These are phyloP conservation scores for Pseudohalonectria lignicola DNA, from an alignment of 2,329 filamentous ascomycete genomes.

Conservation along the genomic window DNA sequence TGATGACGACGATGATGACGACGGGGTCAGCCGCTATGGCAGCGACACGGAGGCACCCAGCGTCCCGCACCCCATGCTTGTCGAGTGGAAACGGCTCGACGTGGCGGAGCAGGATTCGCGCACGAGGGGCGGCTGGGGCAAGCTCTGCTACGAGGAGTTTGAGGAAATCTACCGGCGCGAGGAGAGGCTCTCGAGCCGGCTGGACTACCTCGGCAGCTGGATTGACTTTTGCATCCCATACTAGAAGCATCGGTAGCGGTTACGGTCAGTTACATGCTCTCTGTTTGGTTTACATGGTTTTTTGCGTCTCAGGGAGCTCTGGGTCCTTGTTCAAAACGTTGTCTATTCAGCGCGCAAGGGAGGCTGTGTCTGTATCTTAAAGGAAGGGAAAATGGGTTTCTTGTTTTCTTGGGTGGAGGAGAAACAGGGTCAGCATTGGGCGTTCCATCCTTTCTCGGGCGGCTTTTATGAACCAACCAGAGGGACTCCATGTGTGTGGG, in stretches of 20 bases:
- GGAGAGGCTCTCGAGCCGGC: conserved; percentile 48
- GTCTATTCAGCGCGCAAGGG: too few relatives aligned
- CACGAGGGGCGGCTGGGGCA: conserved; percentile 67
- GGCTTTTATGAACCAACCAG: too few relatives aligned
- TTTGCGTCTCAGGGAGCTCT: too few relatives aligned
- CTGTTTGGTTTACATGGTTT: too few relatives aligned
- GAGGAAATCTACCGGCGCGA: conserved; percentile 60
- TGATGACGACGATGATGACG: conserved; percentile 1
- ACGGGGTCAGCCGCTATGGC: neutral
- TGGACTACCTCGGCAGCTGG: conserved; percentile 83
- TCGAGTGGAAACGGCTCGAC: conserved; percentile 45
- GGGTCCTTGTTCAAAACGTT: too few relatives aligned
- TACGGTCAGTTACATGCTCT: too few relatives aligned
- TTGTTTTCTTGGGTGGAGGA: too few relatives aligned
- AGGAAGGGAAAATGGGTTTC: too few relatives aligned
- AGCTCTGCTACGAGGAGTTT: conserved; percentile 71
- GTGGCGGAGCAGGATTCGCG: conserved; percentile 57
- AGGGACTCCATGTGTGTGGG: too few relatives aligned
- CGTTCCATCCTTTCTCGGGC: too few relatives aligned
- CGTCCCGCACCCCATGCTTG: conserved; percentile 23
- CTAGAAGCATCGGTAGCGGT: conserved; percentile 2
- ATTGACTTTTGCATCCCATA: conserved; percentile 69
- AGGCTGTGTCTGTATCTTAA: too few relatives aligned
- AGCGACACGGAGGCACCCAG: conserved; percentile 3
- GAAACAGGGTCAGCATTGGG: too few relatives aligned